phyloP scores from a whole-genome alignment of 345 rosid genomes.

The Salix dunnii region DNA sequence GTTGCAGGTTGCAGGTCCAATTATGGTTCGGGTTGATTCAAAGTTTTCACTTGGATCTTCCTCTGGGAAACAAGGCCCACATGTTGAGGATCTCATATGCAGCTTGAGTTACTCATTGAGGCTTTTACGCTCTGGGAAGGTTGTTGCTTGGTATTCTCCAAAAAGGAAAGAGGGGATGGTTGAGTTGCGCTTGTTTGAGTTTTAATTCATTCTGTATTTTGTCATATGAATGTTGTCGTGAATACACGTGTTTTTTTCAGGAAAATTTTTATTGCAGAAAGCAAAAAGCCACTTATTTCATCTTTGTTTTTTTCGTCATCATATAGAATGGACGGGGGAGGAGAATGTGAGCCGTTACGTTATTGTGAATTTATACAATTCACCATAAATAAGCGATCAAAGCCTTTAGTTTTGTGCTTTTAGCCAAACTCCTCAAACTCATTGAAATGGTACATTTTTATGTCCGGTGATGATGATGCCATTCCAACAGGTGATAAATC shows the following conservation, averaged over 20 bases:
- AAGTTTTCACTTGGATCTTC: conserved; percentile 45
- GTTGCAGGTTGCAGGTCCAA: conserved; percentile 70
- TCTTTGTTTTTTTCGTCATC: background rate
- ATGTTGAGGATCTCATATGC: conserved; percentile 56
- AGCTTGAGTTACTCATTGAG: conserved; percentile 68
- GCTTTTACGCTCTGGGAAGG: conserved; percentile 66
- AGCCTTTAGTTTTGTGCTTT: too few relatives aligned
- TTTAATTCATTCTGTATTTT: conserved; percentile 20
- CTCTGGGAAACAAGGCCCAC: conserved; percentile 33
- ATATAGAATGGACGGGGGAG: too few relatives aligned
- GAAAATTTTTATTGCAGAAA: background rate
- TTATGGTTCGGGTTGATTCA: conserved; percentile 60
- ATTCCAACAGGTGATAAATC: too few relatives aligned
- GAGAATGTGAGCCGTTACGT: too few relatives aligned
- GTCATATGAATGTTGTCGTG: background rate
- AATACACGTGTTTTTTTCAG: background rate
- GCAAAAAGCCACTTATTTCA: background rate
- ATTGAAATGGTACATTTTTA: too few relatives aligned
- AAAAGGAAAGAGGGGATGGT: conserved; percentile 86
- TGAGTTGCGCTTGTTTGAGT: conserved; percentile 71
- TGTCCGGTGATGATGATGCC: too few relatives aligned
- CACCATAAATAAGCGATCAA: too few relatives aligned
- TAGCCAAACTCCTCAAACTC: too few relatives aligned
- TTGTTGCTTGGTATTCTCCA: conserved; percentile 90
- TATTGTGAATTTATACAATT: too few relatives aligned